These are phyloP conservation scores for Lecanicillium sp. DNA, from an alignment of 2,329 filamentous ascomycete genomes.

Conservation along the genomic window DNA sequence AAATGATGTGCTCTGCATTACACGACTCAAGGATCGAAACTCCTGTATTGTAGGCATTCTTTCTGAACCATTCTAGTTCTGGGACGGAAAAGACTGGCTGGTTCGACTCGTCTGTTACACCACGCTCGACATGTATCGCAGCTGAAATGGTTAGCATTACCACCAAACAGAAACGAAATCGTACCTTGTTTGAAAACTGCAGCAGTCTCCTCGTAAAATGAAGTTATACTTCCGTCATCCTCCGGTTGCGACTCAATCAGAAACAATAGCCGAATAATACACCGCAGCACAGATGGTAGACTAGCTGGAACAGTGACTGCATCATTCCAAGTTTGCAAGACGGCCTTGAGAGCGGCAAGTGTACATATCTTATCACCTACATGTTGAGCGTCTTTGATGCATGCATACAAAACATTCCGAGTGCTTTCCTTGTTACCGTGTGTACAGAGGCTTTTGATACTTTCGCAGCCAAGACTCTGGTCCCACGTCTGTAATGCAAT, in stretches of 20 bases:
- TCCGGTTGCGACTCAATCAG: constrained; percentile 27
- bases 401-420: constrained; percentile 65
- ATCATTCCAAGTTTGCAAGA: constrained; percentile 19
- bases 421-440: constrained; percentile 36
- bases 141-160: constrained; percentile 12
- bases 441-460: constrained; percentile 53
- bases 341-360: constrained; percentile 24
- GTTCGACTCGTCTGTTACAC: constrained; percentile 28
- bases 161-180: too few relatives aligned
- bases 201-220: too few relatives aligned
- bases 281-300: constrained; percentile 33
- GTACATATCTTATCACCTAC: constrained; percentile 53
- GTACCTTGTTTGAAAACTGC: too few relatives aligned
- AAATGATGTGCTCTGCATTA: constrained; percentile 42
- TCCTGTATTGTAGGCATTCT: constrained; percentile 72
- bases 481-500: constrained; percentile 54
- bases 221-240: constrained; percentile 5
- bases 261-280: constrained; percentile 43
- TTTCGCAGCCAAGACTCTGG: constrained; percentile 49
- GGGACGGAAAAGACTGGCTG: constrained; percentile 46
- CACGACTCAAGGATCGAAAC: constrained; percentile 51
- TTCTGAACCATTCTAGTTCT: constrained; percentile 79
- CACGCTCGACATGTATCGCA: constrained; percentile 20
- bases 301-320: constrained; percentile 16
- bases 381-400: constrained; percentile 67